A percentile compares a stretch with the other conserved stretches of the same genome.
Conservation (phyloP, 2,329 filamentous ascomycete genomes). For the Gliomastix tumulicola region DNA sequence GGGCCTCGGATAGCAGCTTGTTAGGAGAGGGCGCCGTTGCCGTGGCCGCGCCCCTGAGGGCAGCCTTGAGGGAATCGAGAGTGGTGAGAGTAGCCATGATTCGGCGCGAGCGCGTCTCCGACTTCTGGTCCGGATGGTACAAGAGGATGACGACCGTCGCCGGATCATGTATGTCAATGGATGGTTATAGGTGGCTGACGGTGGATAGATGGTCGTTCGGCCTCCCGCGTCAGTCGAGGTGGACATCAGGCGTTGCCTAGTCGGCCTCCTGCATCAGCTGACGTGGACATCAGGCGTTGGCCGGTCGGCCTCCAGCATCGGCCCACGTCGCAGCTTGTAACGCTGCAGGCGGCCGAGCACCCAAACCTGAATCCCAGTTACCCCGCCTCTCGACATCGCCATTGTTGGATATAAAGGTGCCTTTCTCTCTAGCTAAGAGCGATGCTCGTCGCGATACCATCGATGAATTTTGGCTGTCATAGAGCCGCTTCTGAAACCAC, state of each 20-base stretch:
- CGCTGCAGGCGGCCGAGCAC: not conserved
- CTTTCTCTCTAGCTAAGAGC: not conserved
- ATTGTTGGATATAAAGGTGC: not conserved
- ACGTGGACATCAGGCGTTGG: not conserved
- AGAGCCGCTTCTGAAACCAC: no score
- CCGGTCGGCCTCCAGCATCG: not conserved
- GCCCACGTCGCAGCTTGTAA: not conserved
- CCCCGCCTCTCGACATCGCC: not conserved
- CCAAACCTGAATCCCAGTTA: not conserved
- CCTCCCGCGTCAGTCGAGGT: not conserved
- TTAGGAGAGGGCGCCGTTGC: not conserved
- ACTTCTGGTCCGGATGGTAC: no score
- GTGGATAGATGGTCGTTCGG: not conserved
- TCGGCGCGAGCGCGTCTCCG: no score
- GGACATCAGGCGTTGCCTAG: not conserved
- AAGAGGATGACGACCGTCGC: no score
- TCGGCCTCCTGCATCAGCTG: not conserved
- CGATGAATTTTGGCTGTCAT: no score
- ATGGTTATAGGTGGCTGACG: not conserved
- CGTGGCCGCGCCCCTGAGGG: not conserved
- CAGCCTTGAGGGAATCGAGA: conserved; percentile 2
- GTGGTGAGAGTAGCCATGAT: not conserved
- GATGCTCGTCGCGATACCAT: not conserved
- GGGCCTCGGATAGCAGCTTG: conserved; percentile 31
- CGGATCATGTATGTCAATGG: no score